phyloP scores from a whole-genome alignment of 257 asterid genomes.

The Petunia secreta region DNA sequence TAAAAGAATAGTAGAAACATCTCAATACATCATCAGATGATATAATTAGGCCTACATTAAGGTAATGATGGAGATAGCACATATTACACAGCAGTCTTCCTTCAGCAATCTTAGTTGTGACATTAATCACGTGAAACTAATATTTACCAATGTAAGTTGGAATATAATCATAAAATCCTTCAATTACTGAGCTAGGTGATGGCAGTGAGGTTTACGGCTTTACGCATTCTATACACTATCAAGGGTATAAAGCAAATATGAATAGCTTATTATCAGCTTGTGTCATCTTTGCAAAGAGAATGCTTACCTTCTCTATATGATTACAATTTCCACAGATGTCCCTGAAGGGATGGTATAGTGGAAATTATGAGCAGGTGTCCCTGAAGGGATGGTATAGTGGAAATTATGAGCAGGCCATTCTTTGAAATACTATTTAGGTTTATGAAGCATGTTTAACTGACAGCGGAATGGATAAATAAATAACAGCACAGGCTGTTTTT shows the following conservation, averaged over 20 bases:
- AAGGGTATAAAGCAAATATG: slow-evolving; percentile 12
- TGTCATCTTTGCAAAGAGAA: slow-evolving; percentile 18
- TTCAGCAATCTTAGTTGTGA: background rate
- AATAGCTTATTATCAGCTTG: background rate
- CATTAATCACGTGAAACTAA: background rate
- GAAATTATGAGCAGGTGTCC: background rate
- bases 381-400: background rate
- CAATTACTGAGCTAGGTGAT: slow-evolving; percentile 19
- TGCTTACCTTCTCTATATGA: slow-evolving; percentile 2
- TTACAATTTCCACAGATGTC: slow-evolving; percentile 10
- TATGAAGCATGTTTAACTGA: background rate
- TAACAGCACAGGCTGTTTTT: background rate
- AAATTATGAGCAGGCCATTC: background rate
- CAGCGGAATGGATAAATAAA: background rate
- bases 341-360: background rate
- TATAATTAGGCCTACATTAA: background rate
- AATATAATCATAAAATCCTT: slow-evolving; percentile 13
- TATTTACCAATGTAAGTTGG: background rate
- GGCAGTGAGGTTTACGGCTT: background rate
- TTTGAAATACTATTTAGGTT: background rate
- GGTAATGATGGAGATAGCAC: background rate
- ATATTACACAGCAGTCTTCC: background rate
- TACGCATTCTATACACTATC: background rate
- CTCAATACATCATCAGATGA: slow-evolving; percentile 12
- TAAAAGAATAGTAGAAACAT: background rate